Percentiles rank a stretch among this genome's conserved stretches.
These are phyloP conservation scores for Leccinum broughii DNA, from an alignment of 768 basidiomycete species.

Conservation along the genomic window DNA sequence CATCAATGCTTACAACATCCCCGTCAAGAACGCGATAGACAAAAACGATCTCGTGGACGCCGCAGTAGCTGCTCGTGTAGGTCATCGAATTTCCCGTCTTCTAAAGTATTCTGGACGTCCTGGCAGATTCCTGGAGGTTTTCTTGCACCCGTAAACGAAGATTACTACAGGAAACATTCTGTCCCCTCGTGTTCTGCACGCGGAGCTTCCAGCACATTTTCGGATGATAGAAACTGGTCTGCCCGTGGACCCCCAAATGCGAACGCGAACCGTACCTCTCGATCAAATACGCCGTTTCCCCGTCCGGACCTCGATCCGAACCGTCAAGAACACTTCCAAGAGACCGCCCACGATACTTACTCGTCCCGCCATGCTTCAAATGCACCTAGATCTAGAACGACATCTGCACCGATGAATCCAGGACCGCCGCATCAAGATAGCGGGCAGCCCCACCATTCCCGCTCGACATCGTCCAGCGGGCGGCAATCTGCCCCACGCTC, in stretches of 20 bases:
- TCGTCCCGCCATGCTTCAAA: slow-evolving; percentile 21
- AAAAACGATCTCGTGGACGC: slow-evolving; percentile 78
- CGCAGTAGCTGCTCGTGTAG: slow-evolving; percentile 51
- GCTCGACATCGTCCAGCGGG: slow-evolving; percentile 24
- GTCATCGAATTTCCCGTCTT: slow-evolving; percentile 21
- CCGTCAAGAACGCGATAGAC: slow-evolving; percentile 61
- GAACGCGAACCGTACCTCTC: slow-evolving; percentile 19
- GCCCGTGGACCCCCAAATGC: slow-evolving; percentile 13
- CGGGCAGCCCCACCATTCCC: slow-evolving; percentile 7
- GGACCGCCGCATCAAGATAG: slow-evolving; percentile 5
- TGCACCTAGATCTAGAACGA: slow-evolving; percentile 19
- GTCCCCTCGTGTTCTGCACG: slow-evolving; percentile 21
- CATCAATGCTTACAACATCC: slow-evolving; percentile 67
- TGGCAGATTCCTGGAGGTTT: slow-evolving; percentile 61
- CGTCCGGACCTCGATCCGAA: slow-evolving; percentile 64
- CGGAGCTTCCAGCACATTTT: slow-evolving; percentile 14
- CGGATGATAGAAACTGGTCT: slow-evolving; percentile 19
- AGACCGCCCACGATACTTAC: slow-evolving; percentile 7
- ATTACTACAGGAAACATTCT: slow-evolving; percentile 36
- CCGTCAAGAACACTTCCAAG: slow-evolving; percentile 25
- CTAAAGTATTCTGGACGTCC: not conserved
- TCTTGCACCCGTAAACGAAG: slow-evolving; percentile 59
- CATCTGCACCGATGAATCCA: slow-evolving; percentile 23
- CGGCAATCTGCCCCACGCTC: slow-evolving; percentile 10
- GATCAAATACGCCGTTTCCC: slow-evolving; percentile 44